A percentile compares a stretch with the other conserved stretches of the same genome.
Evolutionary conservation across 2,329 filamentous ascomycete species (phyloP).

Genomic region (Pseudogymnoascus sp.): DNA sequence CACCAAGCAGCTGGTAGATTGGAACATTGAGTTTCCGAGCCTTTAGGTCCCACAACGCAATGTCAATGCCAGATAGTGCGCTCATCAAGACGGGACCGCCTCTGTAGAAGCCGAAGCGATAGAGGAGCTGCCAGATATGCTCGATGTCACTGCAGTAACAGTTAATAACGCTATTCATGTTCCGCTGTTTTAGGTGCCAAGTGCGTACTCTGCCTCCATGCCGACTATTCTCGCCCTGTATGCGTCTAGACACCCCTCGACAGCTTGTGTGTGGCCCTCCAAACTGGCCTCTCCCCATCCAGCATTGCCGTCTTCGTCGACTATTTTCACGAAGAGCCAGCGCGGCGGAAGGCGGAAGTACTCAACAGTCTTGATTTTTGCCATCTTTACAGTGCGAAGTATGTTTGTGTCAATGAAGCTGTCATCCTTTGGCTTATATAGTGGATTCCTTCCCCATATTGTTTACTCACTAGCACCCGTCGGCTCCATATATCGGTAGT

Average conservation of each 20-base stretch:
- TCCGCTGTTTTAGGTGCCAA: background rate
- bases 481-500: background rate
- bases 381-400: constrained; percentile 37
- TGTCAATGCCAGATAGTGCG: constrained; percentile 69
- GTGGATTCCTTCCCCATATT: background rate
- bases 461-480: background rate
- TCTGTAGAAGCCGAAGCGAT: constrained; percentile 66
- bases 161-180: background rate
- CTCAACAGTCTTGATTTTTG: constrained; percentile 58
- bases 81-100: constrained; percentile 77
- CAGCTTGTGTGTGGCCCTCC: constrained; percentile 66
- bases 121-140: constrained; percentile 70
- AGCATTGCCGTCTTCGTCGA: constrained; percentile 54
- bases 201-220: constrained; percentile 59
- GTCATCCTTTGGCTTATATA: background rate
- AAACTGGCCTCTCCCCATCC: constrained; percentile 72
- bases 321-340: constrained; percentile 73
- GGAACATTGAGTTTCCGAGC: constrained; percentile 57
- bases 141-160: constrained; percentile 57
- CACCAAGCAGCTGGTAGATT: constrained; percentile 66
- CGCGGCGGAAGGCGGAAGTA: constrained; percentile 69
- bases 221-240: constrained; percentile 56
- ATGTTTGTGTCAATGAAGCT: background rate
- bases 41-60: constrained; percentile 74
- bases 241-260: constrained; percentile 66